These are phyloP conservation scores for Penicillium expansum DNA, from an alignment of 2,329 filamentous ascomycete genomes.

Conservation along the genomic window DNA sequence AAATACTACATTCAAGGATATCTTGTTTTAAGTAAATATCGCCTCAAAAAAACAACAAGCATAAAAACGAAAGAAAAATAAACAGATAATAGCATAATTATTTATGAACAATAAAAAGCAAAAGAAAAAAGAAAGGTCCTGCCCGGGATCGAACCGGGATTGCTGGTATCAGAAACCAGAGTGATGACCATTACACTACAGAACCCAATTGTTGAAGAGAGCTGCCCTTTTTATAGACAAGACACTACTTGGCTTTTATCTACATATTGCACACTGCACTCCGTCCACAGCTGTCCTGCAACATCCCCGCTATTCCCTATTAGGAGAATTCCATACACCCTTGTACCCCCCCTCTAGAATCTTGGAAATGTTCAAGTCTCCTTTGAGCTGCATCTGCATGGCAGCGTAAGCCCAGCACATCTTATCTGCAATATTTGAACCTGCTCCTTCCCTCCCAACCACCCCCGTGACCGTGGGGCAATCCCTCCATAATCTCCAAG, in stretches of 20 bases:
- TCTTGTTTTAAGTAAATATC: not conserved
- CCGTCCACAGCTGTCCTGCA: too few relatives aligned
- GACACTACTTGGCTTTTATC: not conserved
- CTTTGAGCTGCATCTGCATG: slow-evolving; percentile 1
- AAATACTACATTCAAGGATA: not conserved
- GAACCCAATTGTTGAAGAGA: not conserved
- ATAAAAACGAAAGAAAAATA: not conserved
- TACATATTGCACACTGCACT: too few relatives aligned
- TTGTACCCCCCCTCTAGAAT: not conserved
- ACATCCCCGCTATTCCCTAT: slow-evolving; percentile 16
- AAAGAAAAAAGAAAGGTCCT: slow-evolving; percentile 1
- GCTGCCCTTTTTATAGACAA: rapidly evolving
- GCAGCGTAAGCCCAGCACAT: not conserved
- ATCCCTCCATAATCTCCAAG: not conserved
- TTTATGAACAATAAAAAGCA: too few relatives aligned
- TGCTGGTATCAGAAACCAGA: slow-evolving; percentile 2
- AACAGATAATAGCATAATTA: not conserved
- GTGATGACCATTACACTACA: slow-evolving; percentile 1
- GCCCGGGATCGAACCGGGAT: slow-evolving; percentile 13
- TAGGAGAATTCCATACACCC: slow-evolving; percentile 25
- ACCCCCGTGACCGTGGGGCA: slow-evolving; percentile 7
- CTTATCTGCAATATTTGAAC: not conserved
- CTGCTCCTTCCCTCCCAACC: not conserved
- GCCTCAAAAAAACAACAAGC: not conserved
- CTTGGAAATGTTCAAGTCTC: not conserved